These are phyloP conservation scores for Ceratocystis alfenasii DNA, from an alignment of 2,329 filamentous ascomycete genomes.

Conservation along the genomic window DNA sequence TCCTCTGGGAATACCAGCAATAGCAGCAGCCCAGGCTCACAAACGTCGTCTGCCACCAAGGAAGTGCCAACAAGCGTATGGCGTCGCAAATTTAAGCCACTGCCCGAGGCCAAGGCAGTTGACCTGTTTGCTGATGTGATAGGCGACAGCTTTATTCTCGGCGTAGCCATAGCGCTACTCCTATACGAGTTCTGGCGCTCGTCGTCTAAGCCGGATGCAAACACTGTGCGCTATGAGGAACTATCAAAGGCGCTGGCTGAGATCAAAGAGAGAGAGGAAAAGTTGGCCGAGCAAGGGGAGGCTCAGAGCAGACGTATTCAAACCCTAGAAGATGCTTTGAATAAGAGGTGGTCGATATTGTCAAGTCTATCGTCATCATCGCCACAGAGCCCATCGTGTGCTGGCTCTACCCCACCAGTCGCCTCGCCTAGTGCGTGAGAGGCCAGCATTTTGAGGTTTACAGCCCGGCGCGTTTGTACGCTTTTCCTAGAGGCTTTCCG, in stretches of 20 bases:
- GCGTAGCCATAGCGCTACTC: slow-evolving; percentile 45
- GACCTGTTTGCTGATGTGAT: slow-evolving; percentile 55
- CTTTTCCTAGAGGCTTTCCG: no score
- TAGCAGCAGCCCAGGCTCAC: not conserved
- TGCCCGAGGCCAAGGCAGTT: slow-evolving; percentile 54
- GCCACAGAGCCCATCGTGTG: not conserved
- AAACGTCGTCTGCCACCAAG: slow-evolving; percentile 14
- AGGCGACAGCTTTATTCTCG: slow-evolving; percentile 51
- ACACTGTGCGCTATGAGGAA: slow-evolving; percentile 41
- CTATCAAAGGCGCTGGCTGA: slow-evolving; percentile 39
- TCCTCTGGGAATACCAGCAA: not conserved
- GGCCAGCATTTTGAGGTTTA: not conserved
- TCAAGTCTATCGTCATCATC: slow-evolving; percentile 26
- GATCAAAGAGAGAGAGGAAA: slow-evolving; percentile 39
- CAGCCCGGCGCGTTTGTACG: no score
- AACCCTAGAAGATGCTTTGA: slow-evolving; percentile 43
- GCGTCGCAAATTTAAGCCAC: slow-evolving; percentile 48
- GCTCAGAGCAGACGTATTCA: slow-evolving; percentile 39
- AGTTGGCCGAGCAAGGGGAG: slow-evolving; percentile 36
- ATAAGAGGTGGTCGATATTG: slow-evolving; percentile 40
- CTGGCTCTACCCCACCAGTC: not conserved
- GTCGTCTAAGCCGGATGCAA: slow-evolving; percentile 48
- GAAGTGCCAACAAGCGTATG: slow-evolving; percentile 37
- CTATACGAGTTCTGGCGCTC: slow-evolving; percentile 51
- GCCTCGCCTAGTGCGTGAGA: not conserved